Evolutionary conservation across 1,284 basidiomycete species (phyloP), one percentile per base, ranked within the genome.

Genomic region (Hymenochaete sp.): DNA sequence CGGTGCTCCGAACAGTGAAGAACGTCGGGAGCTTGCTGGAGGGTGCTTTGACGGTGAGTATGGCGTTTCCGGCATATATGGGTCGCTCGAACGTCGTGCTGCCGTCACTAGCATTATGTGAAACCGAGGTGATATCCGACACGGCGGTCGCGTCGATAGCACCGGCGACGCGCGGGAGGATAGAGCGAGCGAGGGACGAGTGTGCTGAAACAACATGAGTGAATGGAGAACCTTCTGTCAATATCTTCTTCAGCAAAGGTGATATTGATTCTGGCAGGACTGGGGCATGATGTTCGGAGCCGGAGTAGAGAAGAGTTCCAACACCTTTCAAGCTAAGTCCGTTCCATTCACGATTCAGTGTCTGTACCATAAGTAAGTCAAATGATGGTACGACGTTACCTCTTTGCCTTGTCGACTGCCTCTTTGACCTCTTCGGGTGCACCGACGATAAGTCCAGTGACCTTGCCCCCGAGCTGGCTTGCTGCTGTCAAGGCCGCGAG

Each of bases 11-110:
- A 33, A 98, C 89, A 22, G 96, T 98, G 66, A 98, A 88, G 61
- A 99, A 80, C 64, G 97, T 98, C 69, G 95, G 68, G 41, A 76
- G 74, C 61, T 93, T 71, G 26, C 75, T 71, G 19, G 75, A 70
- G 1, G 80, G 71, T 3, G 88, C 88, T 55, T 84, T 82, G 55
- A 99, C 82, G 38, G 93, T 97, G 26, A 93, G 77, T 53, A 98
- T 91, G 38, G 96, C 96, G 63, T 98, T 98, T 41, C 96, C 96
- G 41, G 96, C 96, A 60, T 99, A 99, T 62, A 98, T 96, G 37
- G 92, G 93, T 37, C 95, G 86, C 7, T 87, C 79, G 65, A 96
- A 98, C 3, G 77, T 84, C 14, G 84, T 78, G 61, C 67, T 77
- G 60, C 83, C 81, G 41, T 81, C 79, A 2, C 75, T 61, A 26